Evolutionary conservation across 345 rosid genomes (phyloP), one percentile per base, ranked within the genome.

Genomic region (Eucalyptus cloeziana): DNA sequence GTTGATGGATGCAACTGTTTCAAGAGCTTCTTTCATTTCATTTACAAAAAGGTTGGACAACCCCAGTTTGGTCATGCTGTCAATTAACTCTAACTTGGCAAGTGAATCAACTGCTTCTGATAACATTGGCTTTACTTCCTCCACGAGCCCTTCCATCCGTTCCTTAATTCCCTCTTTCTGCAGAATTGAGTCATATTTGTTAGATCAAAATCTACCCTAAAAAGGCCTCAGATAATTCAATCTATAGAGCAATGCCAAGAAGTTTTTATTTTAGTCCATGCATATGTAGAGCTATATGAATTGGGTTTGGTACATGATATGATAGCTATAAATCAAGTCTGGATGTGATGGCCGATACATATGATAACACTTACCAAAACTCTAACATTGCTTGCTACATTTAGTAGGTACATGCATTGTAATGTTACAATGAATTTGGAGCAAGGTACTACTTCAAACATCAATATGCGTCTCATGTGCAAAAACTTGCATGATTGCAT

Each of bases 21-120:
- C 91, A n/a, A 93, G 87, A 88, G 92, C 86, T 86, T 87, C 58
- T 51, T 88, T 87, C 52, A 91, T 93, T 91, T 93, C 93, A 44
- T 91, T 86, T 37, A 86, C 86, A 58, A 93, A 94, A 58, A 91
- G 85, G 71, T 86, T 71, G 5, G 87, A 88, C 19, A 94, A 76
- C 24, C 94, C 95, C 1, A 94, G 49, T 83, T 94, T 94, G 30
- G 12, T 58, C 33, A 92, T 89, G 30, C 25, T 87, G 85, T 94
- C 95, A 33, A 93, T 86, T 19, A 94, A 89, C 92, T 92, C 90
- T 51, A 94, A 49, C 86, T 87, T 91, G 27, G 91, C 91, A 25
- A 89, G 56, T 4, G 85, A 67, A 19, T 90, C 90, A 8, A 51
- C 58, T 17, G 87, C 87, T 87, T 90, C 91, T 15, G 7, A 89